Base-by-base conservation (phyloP, 192 early-diverging fungal species). In the Entomortierella parvispora region DNA sequence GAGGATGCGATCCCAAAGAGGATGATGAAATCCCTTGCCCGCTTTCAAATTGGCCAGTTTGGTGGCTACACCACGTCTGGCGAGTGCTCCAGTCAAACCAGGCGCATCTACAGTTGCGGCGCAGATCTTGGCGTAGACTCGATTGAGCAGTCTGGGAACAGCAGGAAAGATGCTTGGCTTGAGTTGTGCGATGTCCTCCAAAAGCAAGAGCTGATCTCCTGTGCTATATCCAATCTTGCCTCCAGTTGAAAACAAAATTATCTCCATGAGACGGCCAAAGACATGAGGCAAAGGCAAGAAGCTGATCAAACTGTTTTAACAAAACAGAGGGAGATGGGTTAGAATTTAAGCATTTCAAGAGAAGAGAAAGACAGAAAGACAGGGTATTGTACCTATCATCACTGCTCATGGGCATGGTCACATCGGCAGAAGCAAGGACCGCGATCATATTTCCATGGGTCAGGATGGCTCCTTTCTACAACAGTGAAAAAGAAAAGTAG, bases 271-370 rank as follows among this genome's bases (percentile, higher is more conserved):
- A 26, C 93, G 90, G 62, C 95, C 94, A 70, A 93, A 93, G 50
- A 97, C 89, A 75, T 99, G 96, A 10, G 95, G 92, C 34, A 99
- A 79, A 20, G 97, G 96, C 8, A 98, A 82, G 62, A 94, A 92
- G 18, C 86, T 90, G 58, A 93, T 63, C 11, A 77, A 9, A 31
- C 37, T 40, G 37, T 40, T 5, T 40, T 40, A 9, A 12, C 5
- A 9, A 40, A 40, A 9, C 37, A 40, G 12, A 5, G 12, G 37
- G 12, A 40, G 12, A 40, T 40, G n/a, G n/a, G n/a, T n/a, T n/a
- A n/a, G n/a, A n/a, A n/a, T n/a, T n/a, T n/a, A n/a, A n/a, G n/a
- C n/a, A n/a, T 40, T 40, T 40, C 37, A 40, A 40, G 5, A 40
- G 12, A 40, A 40, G 37, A 40, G 12, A 40, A 40, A 40, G 12